These are phyloP conservation scores for Oxytropis ochrocephala DNA, from an alignment of 306 rosid species.

Conservation along the genomic window DNA sequence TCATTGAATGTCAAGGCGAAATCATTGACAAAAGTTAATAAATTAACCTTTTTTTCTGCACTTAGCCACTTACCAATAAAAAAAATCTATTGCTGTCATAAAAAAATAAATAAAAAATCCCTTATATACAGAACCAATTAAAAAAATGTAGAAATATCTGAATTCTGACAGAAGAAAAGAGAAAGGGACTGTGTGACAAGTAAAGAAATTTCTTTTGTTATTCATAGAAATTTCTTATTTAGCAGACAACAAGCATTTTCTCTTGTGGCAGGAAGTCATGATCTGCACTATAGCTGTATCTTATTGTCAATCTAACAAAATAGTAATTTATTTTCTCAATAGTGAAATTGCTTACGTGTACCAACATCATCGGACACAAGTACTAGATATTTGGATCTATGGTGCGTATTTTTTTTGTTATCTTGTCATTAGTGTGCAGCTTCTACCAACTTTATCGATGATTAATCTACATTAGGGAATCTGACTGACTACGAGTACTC, in stretches of 20 bases:
- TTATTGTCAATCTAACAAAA: constrained; percentile 30
- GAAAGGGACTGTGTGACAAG: neutral
- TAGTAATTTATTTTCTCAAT: neutral
- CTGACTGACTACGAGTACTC: too few relatives aligned
- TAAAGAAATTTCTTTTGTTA: constrained; percentile 25
- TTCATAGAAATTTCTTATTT: constrained; percentile 1
- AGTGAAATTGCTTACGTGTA: constrained; percentile 10
- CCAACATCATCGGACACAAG: too few relatives aligned
- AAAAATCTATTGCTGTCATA: too few relatives aligned
- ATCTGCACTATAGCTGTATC: constrained; percentile 49
- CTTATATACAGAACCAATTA: neutral
- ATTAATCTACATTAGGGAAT: too few relatives aligned
- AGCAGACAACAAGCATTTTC: constrained; percentile 35
- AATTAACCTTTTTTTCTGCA: neutral
- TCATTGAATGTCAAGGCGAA: neutral
- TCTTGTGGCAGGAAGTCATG: constrained; percentile 17
- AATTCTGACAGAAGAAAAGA: neutral
- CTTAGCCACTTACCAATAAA: neutral
- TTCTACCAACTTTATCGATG: too few relatives aligned
- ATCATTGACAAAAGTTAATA: neutral
- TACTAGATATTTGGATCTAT: too few relatives aligned
- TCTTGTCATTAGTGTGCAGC: too few relatives aligned
- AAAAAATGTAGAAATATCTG: neutral
- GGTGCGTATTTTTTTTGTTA: too few relatives aligned
- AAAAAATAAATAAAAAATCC: neutral